These are phyloP conservation scores for Auricularia sp. DNA, from an alignment of 768 basidiomycete genomes.

Conservation along the genomic window DNA sequence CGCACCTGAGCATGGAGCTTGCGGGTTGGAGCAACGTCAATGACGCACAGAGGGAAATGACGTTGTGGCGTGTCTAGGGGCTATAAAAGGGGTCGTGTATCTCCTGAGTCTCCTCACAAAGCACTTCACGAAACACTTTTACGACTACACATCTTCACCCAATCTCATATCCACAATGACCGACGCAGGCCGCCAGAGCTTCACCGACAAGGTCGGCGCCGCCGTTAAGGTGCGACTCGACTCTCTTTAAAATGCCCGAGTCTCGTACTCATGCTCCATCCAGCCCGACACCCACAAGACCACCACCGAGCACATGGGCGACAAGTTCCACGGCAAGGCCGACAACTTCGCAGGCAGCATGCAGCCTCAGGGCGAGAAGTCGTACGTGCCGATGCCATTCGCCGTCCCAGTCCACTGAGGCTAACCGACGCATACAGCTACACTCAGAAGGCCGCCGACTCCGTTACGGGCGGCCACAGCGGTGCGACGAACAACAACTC, in stretches of 20 bases:
- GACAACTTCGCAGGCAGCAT: constrained; percentile 39
- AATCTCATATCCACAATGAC: constrained; percentile 32
- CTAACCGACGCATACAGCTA: constrained; percentile 38
- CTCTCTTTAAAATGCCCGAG: neutral
- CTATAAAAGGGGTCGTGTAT: neutral
- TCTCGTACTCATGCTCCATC: neutral
- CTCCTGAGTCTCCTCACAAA: neutral
- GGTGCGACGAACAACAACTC: constrained; percentile 22
- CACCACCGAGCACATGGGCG: constrained; percentile 39
- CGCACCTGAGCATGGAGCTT: too few species aligned
- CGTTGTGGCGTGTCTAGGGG: too few species aligned
- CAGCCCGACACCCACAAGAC: constrained; percentile 50
- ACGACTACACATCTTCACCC: neutral
- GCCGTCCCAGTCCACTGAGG: neutral
- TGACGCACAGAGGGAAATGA: too few species aligned
- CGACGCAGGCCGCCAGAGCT: constrained; percentile 40
- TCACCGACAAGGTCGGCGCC: constrained; percentile 46
- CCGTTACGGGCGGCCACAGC: constrained; percentile 22
- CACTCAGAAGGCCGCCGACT: constrained; percentile 39
- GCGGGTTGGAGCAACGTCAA: too few species aligned
- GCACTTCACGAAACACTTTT: neutral
- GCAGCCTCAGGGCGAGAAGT: constrained; percentile 30
- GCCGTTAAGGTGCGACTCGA: constrained; percentile 26
- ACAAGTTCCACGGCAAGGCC: constrained; percentile 35
- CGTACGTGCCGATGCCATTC: neutral